Evolutionary conservation across 208 protist genomes (phyloP), one percentile per base, ranked within the genome.

Genomic region (Leishmania tarentolae): DNA sequence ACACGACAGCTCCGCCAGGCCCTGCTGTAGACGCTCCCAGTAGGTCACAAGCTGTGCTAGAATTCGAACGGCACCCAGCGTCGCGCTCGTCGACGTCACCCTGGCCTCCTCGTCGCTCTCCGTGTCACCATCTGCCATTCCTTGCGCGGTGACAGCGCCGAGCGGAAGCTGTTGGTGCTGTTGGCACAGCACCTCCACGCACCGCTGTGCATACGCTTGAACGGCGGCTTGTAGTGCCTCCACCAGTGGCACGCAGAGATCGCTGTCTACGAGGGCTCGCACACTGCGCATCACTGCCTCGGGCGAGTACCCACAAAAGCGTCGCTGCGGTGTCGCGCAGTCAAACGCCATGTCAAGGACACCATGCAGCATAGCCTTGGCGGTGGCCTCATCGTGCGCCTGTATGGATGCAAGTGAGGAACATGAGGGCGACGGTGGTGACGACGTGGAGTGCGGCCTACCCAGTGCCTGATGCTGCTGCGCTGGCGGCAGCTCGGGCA

Each of bases 211-310:
- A 81, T 92, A 89, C 37, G 42, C 52, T 31, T 52, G 57, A 17
- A 92, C 74, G 1, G 78, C 77, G 15, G 40, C 59, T 84, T 87
- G 79, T 31, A 94, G 80, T 37, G 81, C n/a, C 52, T 77, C 83
- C 47, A 87, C 76, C 28, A 91, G 63, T 9, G 47, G 65, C 3
- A 71, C 57, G 15, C 74, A 75, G 63, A 57, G 78, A 31, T 84
- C 87, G 31, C 84, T 66, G 63, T 93, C 88, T 40, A 93, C 84
- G 13, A 95, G 84, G 59, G 75, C 80, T 13, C 82, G 88, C 65
- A 95, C 92, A 69, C 87, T 91, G 71, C 86, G 86, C 73, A 88
- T 84, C 9, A 85, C 81, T 9, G 69, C 71, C 82, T 95, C 92
- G 0, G 86, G 85, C 1, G 88, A 87, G 86, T 95, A 95, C 61